These are phyloP conservation scores for Sphagnum fallax DNA, from an alignment of 228 moss, liverwort and hornwort genomes.

Conservation along the genomic window DNA sequence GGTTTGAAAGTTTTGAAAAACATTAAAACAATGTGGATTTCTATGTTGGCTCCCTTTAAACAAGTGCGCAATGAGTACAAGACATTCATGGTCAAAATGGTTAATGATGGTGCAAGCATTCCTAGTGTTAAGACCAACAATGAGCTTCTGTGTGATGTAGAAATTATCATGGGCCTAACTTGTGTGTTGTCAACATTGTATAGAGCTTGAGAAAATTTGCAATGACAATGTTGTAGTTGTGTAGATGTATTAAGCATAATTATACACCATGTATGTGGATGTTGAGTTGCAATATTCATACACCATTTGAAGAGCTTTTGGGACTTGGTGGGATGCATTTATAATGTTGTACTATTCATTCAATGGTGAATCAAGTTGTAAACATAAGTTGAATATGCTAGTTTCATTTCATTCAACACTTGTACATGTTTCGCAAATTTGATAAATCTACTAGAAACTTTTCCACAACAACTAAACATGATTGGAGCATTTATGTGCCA, in stretches of 20 bases:
- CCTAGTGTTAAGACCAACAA: background rate
- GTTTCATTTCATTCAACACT: background rate
- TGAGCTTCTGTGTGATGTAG: background rate
- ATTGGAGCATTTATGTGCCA: too few relatives aligned
- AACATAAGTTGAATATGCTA: background rate
- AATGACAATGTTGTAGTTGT: background rate
- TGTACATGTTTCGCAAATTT: background rate
- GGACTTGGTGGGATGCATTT: too few relatives aligned
- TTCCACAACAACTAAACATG: background rate
- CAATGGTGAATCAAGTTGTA: background rate
- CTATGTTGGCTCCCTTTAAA: background rate
- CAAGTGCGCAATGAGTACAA: background rate
- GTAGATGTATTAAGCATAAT: too few relatives aligned
- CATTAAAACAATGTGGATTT: background rate
- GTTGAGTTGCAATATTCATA: too few relatives aligned
- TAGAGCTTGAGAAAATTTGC: background rate
- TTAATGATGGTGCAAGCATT: background rate
- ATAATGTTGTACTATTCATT: background rate
- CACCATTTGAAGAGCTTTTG: too few relatives aligned
- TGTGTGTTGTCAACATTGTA: background rate
- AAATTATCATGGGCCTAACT: background rate
- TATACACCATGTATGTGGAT: too few relatives aligned
- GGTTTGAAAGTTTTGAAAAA: background rate
- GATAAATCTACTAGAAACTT: background rate
- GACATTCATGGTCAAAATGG: background rate